Percentiles rank a stretch among this genome's conserved stretches.
Conservation (phyloP, 192 early-diverging fungal species). For the Coemansia biformis region DNA sequence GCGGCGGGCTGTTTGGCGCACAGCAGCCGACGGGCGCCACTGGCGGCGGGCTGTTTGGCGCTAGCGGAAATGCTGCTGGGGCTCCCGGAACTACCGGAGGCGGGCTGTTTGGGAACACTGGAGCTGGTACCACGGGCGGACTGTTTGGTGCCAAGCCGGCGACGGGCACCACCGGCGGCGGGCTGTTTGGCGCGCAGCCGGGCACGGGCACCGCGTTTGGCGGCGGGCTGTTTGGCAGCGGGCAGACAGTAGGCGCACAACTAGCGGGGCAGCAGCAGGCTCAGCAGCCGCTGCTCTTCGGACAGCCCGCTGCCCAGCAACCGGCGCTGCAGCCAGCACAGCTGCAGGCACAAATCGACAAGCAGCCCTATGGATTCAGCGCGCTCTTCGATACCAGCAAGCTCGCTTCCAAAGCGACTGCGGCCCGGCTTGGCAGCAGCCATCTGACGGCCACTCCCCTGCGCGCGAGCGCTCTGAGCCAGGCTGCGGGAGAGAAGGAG, state of each 20-base stretch:
- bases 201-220: slow-evolving; percentile 3
- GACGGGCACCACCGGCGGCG: slow-evolving; percentile 14
- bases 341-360: slow-evolving; percentile 72
- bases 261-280: slow-evolving; percentile 13
- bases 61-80: slow-evolving; percentile 20
- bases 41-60: background rate
- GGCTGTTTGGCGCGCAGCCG: slow-evolving; percentile 17
- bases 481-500: slow-evolving; percentile 35
- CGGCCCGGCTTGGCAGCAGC: slow-evolving; percentile 20
- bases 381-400: slow-evolving; percentile 64
- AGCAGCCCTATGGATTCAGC: slow-evolving; percentile 82
- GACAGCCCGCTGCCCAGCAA: slow-evolving; percentile 5
- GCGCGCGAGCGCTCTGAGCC: slow-evolving; percentile 23
- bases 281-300: slow-evolving; percentile 18
- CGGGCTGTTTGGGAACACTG: slow-evolving; percentile 12
- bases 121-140: background rate
- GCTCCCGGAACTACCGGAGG: slow-evolving; percentile 9
- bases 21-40: background rate
- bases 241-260: background rate
- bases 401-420: slow-evolving; percentile 17
- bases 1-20: slow-evolving; percentile 10
- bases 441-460: slow-evolving; percentile 34
- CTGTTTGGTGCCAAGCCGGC: slow-evolving; percentile 35
- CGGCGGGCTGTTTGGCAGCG: slow-evolving; percentile 13
- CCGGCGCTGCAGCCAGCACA: slow-evolving; percentile 6